Base-by-base conservation (phyloP, 768 basidiomycete genomes). In the Collybia nuda region DNA sequence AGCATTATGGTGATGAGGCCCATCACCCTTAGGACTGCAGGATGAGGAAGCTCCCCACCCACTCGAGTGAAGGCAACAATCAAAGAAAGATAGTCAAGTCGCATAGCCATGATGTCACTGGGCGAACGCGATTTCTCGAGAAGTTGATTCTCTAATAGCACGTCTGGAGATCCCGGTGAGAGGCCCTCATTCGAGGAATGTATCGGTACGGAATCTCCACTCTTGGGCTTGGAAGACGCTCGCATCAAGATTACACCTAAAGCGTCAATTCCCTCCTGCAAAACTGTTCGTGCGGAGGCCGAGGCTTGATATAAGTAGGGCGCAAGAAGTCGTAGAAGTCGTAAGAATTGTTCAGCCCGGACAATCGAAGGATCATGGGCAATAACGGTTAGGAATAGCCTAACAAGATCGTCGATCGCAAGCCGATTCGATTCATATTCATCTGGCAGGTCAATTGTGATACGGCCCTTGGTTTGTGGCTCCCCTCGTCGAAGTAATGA, bases 331-430 rank as follows among this genome's bases (percentile, higher is more conserved):
- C 81, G 78, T 15, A 92, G 70, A 22, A 88, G 69, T 4, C 75
- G 74, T 37, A 92, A 67, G 66, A 90, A 90, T 47, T 84, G 75
- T 54, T 89, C 80, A 2, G 88, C 84, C 18, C 88, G 82, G 19
- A 79, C 65, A 41, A 83, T 83, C 4, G 77, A 73, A 14, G 84
- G 75, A 62, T 90, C 84, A 55, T 90, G 85, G 5, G 87, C 88
- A 47, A 92, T 88, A 51, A 92, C 84, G 1, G 89, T 91, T 24
- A 90, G 73, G 61, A 90, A 82, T 6, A 92, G 73, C 14, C 83
- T 79, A 23, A 88, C 80, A 21, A 90, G 73, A 59, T 90, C 74
- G 52, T 86, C 85, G 58, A 86, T 71, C 17, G 71, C 71, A 12
- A 92, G 73, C 2, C 73, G 68, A 51, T 73, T 74, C 17, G 75